Conservation (phyloP, 345 rosid genomes). For the Corymbia maculata region DNA sequence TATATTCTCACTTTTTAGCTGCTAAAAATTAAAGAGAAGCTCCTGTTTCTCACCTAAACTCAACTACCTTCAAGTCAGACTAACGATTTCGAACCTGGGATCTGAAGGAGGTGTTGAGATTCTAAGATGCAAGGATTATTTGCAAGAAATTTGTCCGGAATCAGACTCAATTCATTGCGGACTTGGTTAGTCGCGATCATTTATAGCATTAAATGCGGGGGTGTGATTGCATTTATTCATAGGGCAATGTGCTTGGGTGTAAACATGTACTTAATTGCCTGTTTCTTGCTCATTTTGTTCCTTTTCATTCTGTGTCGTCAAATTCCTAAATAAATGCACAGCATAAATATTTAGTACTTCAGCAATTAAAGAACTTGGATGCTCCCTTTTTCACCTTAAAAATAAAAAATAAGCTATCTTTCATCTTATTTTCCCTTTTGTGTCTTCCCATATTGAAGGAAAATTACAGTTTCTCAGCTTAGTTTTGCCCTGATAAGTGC, state of each 20-base stretch:
- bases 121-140: background rate
- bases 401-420: background rate
- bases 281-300: background rate
- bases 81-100: background rate
- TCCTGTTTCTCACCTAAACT: background rate
- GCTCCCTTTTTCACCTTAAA: background rate
- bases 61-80: background rate
- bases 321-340: background rate
- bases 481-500: slow-evolving; percentile 48
- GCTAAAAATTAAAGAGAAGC: background rate
- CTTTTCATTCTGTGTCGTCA: background rate
- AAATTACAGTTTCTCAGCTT: slow-evolving; percentile 1
- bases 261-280: background rate
- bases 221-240: background rate
- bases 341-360: background rate
- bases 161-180: background rate
- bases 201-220: background rate
- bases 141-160: background rate
- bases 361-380: background rate
- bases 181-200: background rate
- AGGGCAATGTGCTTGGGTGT: background rate
- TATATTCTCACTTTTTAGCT: background rate
- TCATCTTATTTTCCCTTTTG: background rate
- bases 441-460: background rate
- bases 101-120: background rate